Evolutionary conservation across 805 yeast genomes (phyloP).

Genomic region (Ogataea thermomethanolica): DNA sequence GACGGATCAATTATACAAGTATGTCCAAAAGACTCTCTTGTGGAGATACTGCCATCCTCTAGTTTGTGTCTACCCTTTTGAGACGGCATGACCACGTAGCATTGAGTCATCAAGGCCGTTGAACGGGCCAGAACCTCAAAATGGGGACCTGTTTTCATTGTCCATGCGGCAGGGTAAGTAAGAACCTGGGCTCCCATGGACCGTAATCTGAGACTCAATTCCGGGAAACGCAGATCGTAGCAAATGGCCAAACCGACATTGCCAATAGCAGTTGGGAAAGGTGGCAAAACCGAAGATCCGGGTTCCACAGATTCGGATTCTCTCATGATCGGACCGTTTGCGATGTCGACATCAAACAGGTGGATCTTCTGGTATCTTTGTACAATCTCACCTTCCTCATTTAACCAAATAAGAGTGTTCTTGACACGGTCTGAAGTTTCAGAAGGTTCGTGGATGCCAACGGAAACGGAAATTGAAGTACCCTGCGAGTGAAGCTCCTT

Average conservation of each 20-base stretch:
- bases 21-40: constrained; percentile 81
- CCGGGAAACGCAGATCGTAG: constrained; percentile 87
- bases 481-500: constrained; percentile 36
- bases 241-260: constrained; percentile 73
- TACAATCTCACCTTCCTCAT: constrained; percentile 57
- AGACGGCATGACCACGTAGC: constrained; percentile 85
- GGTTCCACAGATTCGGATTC: constrained; percentile 82
- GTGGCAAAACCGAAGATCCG: constrained; percentile 52
- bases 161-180: constrained; percentile 90
- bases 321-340: constrained; percentile 74
- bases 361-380: constrained; percentile 83
- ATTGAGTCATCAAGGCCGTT: constrained; percentile 85
- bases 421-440: constrained; percentile 45
- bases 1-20: constrained; percentile 87
- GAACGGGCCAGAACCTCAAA: constrained; percentile 80
- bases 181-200: constrained; percentile 70
- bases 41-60: constrained; percentile 36
- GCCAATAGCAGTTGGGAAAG: constrained; percentile 59
- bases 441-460: constrained; percentile 87
- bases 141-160: constrained; percentile 89
- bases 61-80: constrained; percentile 77
- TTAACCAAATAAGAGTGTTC: constrained; percentile 73
- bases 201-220: constrained; percentile 62
- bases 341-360: constrained; percentile 81
- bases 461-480: constrained; percentile 58